A percentile compares a stretch with the other conserved stretches of the same genome.
These are phyloP conservation scores for Penicillium corylophilum DNA, from an alignment of 2,329 filamentous ascomycete genomes.

Conservation along the genomic window DNA sequence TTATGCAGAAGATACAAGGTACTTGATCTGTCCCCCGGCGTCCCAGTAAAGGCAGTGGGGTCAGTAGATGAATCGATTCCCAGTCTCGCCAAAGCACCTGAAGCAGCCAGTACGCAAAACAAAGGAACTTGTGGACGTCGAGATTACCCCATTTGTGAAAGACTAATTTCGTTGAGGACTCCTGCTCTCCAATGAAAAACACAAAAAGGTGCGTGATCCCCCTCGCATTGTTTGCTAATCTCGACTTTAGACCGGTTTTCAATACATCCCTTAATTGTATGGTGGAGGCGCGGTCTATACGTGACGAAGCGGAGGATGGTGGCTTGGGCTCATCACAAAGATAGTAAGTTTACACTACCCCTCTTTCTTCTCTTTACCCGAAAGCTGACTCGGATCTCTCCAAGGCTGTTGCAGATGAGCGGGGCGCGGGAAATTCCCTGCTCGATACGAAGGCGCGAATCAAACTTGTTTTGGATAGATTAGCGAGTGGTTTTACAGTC, in stretches of 20 bases:
- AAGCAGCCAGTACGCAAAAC: background rate
- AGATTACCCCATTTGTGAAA: background rate
- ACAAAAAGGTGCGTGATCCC: background rate
- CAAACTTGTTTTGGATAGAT: background rate
- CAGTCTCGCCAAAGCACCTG: background rate
- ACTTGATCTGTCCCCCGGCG: background rate
- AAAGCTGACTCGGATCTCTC: background rate
- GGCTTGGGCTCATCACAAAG: constrained; percentile 7
- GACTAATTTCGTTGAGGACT: background rate
- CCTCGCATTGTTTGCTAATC: background rate
- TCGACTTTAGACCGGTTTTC: background rate
- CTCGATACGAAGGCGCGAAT: background rate
- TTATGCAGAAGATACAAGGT: background rate
- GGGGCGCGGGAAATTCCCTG: background rate
- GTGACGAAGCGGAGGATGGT: constrained; percentile 5
- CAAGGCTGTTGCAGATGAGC: background rate
- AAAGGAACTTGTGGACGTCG: background rate
- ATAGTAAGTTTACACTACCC: background rate
- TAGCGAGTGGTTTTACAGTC: background rate
- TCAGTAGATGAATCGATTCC: background rate
- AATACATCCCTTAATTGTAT: background rate
- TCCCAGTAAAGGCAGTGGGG: background rate
- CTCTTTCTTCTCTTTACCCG: background rate
- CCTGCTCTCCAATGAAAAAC: background rate
- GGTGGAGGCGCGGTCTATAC: constrained; percentile 1